Conservation (phyloP, 805 yeast genomes). For the Saccharomycopsis amapae region DNA sequence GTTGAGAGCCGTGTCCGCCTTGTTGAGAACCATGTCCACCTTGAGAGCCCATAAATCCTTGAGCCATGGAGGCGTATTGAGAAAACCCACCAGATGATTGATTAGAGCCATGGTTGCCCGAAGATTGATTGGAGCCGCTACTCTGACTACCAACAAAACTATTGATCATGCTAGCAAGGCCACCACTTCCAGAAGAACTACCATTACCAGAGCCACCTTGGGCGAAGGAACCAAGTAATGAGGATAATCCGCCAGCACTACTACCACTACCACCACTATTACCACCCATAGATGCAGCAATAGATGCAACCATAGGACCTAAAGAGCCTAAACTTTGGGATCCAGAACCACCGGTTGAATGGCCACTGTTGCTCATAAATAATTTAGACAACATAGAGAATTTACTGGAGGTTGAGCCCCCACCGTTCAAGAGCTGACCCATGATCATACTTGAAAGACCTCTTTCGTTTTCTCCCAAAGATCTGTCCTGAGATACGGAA, state of each 20-base stretch:
- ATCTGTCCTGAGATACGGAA: conserved; percentile 18
- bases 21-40: neutral
- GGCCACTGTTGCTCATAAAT: conserved; percentile 7
- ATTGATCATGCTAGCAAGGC: conserved; percentile 1
- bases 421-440: conserved; percentile 5
- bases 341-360: conserved; percentile 10
- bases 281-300: conserved; percentile 12
- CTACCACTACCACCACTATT: conserved; percentile 1
- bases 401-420: conserved; percentile 14
- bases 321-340: conserved; percentile 16
- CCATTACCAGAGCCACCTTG: neutral
- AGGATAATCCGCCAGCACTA: neutral
- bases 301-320: conserved; percentile 18
- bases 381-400: conserved; percentile 14
- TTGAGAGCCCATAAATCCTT: neutral
- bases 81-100: neutral
- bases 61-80: neutral
- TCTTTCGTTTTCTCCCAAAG: conserved; percentile 19
- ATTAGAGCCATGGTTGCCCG: no score
- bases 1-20: neutral
- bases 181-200: neutral
- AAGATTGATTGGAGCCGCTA: no score
- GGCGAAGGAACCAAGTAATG: neutral
- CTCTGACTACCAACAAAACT: neutral
- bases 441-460: conserved; percentile 10